Conservation (phyloP, 169 alveolate species). For the Plasmodium vivax region DNA sequence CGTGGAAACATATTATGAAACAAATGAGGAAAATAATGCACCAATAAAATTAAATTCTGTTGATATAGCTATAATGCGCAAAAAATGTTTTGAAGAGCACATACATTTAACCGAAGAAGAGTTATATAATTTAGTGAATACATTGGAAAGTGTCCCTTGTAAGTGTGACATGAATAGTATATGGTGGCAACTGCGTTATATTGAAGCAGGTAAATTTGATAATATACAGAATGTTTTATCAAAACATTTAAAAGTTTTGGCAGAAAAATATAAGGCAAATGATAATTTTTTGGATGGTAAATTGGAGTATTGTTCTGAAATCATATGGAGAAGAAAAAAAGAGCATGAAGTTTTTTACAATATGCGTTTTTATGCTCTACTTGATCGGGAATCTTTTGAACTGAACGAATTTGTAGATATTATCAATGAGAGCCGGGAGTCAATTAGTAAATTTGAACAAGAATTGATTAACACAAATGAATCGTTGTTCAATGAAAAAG, state of each 20-base stretch:
- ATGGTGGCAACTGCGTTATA: conserved; percentile 13
- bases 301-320: neutral
- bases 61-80: neutral
- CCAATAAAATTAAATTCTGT: neutral
- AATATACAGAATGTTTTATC: neutral
- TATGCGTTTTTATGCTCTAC: conserved; percentile 17
- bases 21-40: neutral
- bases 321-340: neutral
- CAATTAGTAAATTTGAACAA: neutral
- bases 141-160: neutral
- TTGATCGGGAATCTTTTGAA: conserved; percentile 8
- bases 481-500: neutral
- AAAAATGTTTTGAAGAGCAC: conserved; percentile 4
- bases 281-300: neutral
- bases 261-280: neutral
- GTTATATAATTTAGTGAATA: neutral
- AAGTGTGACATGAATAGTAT: neutral
- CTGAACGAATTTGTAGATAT: conserved; percentile 9
- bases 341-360: conserved; percentile 8
- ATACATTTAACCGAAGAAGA: neutral
- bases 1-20: neutral
- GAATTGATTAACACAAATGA: neutral
- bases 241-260: neutral
- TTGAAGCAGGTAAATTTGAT: conserved; percentile 8
- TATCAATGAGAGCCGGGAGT: neutral